phyloP scores from a whole-genome alignment of 2,329 filamentous ascomycete genomes.

The Beauveria rudraprayagi region DNA sequence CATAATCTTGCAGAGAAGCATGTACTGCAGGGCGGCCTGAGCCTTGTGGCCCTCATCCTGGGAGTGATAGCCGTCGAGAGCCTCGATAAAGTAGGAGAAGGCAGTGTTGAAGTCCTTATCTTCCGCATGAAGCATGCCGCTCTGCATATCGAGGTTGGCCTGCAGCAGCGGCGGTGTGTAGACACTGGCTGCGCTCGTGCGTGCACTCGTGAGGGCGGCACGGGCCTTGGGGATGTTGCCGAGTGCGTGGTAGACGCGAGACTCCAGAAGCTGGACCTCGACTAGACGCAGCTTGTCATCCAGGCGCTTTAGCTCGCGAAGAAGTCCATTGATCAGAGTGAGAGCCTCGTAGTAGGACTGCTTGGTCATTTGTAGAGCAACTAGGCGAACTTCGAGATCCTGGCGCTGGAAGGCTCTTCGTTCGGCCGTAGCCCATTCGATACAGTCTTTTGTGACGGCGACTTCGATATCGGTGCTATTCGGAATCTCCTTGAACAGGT shows the following conservation, averaged over 20 bases:
- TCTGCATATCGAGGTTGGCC: slow-evolving; percentile 97
- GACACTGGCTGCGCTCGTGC: slow-evolving; percentile 91
- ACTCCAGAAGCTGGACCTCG: slow-evolving; percentile 95
- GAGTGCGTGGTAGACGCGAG: slow-evolving; percentile 91
- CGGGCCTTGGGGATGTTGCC: slow-evolving; percentile 95
- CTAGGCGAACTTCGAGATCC: slow-evolving; percentile 93
- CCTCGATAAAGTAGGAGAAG: slow-evolving; percentile 98
- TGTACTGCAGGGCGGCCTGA: slow-evolving; percentile 97
- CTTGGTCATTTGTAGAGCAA: slow-evolving; percentile 92
- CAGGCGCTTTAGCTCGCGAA: slow-evolving; percentile 93
- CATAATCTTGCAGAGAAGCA: slow-evolving; percentile 99
- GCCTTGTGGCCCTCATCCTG: slow-evolving; percentile 84
- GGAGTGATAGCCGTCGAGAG: slow-evolving; percentile 90
- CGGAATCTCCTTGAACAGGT: slow-evolving; percentile 89
- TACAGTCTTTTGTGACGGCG: slow-evolving; percentile 93
- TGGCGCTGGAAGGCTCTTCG: slow-evolving; percentile 93
- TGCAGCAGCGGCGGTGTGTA: slow-evolving; percentile 94
- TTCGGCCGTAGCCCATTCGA: slow-evolving; percentile 96
- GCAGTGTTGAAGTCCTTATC: slow-evolving; percentile 99
- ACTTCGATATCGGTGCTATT: slow-evolving; percentile 93
- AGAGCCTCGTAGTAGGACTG: slow-evolving; percentile 96
- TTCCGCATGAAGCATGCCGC: slow-evolving; percentile 96
- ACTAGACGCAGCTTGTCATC: slow-evolving; percentile 98
- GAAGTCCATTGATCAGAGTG: slow-evolving; percentile 89
- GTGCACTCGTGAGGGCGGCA: slow-evolving; percentile 85